phyloP scores from a whole-genome alignment of 2,329 filamentous ascomycete genomes.

The Colletotrichum phormii region DNA sequence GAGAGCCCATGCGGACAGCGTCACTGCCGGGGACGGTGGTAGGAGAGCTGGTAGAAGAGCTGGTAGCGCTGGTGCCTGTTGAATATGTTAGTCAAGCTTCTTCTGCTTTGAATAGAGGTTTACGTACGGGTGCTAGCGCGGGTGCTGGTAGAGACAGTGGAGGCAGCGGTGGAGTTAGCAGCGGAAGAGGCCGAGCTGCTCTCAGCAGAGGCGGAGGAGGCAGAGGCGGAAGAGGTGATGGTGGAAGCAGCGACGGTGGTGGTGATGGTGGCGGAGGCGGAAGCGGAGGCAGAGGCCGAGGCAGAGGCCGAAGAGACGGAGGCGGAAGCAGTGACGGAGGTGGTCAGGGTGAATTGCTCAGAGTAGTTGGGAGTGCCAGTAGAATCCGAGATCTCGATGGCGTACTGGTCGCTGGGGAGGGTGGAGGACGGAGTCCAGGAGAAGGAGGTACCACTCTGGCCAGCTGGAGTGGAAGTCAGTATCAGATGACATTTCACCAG shows the following conservation, averaged over 20 bases:
- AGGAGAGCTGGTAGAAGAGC: conserved; percentile 49
- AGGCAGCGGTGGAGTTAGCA: conserved; percentile 26
- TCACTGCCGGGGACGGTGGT: conserved; percentile 43
- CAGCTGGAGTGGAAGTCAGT: conserved; percentile 42
- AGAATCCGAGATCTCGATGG: conserved; percentile 57
- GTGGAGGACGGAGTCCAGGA: conserved; percentile 51
- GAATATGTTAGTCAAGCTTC: conserved; percentile 17
- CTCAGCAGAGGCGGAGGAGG: conserved; percentile 28
- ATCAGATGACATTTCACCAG: background rate
- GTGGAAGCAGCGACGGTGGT: conserved; percentile 33
- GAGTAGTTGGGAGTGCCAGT: conserved; percentile 57
- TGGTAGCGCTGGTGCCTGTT: conserved; percentile 40
- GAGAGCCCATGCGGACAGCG: conserved; percentile 47
- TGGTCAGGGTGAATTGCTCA: conserved; percentile 49
- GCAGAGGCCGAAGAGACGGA: conserved; percentile 29
- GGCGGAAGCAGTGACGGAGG: conserved; percentile 38
- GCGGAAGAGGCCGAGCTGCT: conserved; percentile 35
- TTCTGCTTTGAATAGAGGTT: background rate
- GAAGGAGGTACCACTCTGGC: conserved; percentile 48
- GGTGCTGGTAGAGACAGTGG: conserved; percentile 34
- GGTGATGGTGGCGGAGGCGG: conserved; percentile 21
- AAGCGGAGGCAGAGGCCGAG: conserved; percentile 31
- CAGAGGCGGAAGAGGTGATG: conserved; percentile 23
- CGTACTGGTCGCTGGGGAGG: conserved; percentile 55
- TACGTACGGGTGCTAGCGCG: conserved; percentile 36